Evolutionary conservation across 805 yeast genomes (phyloP).

Genomic region (Hanseniaspora meyeri): DNA sequence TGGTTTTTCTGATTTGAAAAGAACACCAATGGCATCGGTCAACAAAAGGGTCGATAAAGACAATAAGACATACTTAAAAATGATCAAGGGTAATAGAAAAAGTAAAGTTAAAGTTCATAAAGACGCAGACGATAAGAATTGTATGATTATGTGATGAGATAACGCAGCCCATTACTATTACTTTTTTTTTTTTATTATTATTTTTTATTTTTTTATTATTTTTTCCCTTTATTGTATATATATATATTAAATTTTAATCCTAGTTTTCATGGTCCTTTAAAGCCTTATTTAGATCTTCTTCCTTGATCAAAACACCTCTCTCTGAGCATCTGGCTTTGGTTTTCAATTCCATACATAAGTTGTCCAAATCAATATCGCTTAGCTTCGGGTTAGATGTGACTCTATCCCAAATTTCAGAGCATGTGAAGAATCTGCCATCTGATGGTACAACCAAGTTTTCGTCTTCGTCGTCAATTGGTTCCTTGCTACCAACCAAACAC

Average conservation of each 20-base stretch:
- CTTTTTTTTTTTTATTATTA: not conserved
- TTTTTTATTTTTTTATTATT: not conserved
- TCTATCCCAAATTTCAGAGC: constrained; percentile 94
- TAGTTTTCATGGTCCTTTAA: constrained; percentile 1
- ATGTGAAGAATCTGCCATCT: constrained; percentile 47
- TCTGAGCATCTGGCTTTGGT: constrained; percentile 92
- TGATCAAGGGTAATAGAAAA: constrained; percentile 5
- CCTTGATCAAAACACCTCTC: constrained; percentile 75
- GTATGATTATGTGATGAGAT: not conserved
- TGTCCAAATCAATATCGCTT: constrained; percentile 86
- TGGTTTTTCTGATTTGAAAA: constrained; percentile 15
- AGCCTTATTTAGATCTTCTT: constrained; percentile 59
- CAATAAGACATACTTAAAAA: not conserved
- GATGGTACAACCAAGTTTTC: constrained; percentile 56
- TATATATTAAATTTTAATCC: not conserved
- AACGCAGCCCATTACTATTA: no score
- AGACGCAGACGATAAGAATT: constrained; percentile 3
- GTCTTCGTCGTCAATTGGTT: constrained; percentile 12
- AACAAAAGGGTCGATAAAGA: not conserved
- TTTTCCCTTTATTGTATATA: not conserved
- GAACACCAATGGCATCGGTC: not conserved
- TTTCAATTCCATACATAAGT: constrained; percentile 79
- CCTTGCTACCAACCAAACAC: not conserved
- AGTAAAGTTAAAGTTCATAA: not conserved
- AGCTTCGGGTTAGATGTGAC: constrained; percentile 88